Percentiles rank a stretch among this genome's conserved stretches.
phyloP scores from a whole-genome alignment of 768 basidiomycete genomes.

The Suillus bovinus region DNA sequence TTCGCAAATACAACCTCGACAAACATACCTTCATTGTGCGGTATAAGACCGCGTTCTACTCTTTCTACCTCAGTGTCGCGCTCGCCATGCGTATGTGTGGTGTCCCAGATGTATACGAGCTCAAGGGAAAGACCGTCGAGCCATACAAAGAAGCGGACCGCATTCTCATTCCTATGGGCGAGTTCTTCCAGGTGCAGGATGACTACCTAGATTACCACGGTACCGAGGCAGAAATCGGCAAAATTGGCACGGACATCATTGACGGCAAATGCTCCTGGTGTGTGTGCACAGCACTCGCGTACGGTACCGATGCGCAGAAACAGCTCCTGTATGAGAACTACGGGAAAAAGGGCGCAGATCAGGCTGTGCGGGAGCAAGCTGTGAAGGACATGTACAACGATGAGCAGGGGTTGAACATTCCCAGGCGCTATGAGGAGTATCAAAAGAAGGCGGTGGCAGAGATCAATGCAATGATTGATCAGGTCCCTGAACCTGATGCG shows the following conservation, averaged over 20 bases:
- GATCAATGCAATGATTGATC: constrained; percentile 68
- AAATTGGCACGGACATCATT: constrained; percentile 96
- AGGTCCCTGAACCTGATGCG: constrained; percentile 59
- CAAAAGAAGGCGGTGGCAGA: constrained; percentile 27
- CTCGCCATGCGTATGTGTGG: constrained; percentile 82
- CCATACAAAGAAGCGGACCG: constrained; percentile 74
- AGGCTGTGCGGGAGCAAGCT: constrained; percentile 47
- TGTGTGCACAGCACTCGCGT: constrained; percentile 79
- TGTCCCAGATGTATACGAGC: constrained; percentile 52
- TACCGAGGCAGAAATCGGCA: constrained; percentile 89
- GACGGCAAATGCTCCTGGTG: constrained; percentile 99
- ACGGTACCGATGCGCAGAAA: constrained; percentile 57
- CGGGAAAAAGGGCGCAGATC: constrained; percentile 49
- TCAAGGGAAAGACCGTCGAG: constrained; percentile 41
- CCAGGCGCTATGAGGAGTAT: constrained; percentile 77
- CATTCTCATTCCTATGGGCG: constrained; percentile 90
- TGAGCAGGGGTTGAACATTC: constrained; percentile 52
- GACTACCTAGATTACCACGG: constrained; percentile 95
- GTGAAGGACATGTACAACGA: constrained; percentile 71
- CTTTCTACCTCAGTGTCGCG: constrained; percentile 98
- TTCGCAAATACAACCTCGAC: constrained; percentile 80
- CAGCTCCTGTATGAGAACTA: constrained; percentile 66
- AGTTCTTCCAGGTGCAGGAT: constrained; percentile 99
- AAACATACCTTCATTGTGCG: constrained; percentile 92
- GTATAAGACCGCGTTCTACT: constrained; percentile 98